Base-by-base conservation (phyloP, 164 flowering plant genomes). In the Sextonia rubra region DNA sequence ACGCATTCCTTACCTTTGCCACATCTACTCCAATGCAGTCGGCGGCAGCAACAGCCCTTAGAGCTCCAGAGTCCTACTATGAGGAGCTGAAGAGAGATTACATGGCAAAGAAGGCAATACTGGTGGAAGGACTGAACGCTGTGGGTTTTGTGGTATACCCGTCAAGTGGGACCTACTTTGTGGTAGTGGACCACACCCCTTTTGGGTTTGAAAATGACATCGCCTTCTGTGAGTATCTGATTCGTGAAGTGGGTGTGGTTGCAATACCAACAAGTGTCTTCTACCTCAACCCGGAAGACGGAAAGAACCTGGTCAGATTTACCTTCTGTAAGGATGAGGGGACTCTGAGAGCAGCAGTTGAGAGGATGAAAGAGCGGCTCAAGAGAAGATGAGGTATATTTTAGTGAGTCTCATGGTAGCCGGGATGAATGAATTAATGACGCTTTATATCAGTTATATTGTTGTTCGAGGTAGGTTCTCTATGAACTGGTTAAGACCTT, bases 241-340 rank as follows among this genome's bases (percentile, higher is more conserved):
- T 95, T 75, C 84, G 85, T 79, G 94, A 93, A 75, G 92, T 95
- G 25, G 99, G 99, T 20, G 99, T 95, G 22, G 98, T 89, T 1
- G 98, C 99, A 0, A 95, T 93, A 30, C 99, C 98, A 0, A 89
- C 99, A 1, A 95, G 99, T 60, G 99, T 88, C 24, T 95, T 95
- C 76, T 95, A 95, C 82, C 77, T 89, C 68, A 84, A 93, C 75
- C 94, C 97, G 0, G 98, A 91, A 76, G 99, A 95, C 0, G 99
- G 99, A 7, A 93, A 93, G 87, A 89, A 93, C 68, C 77, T 95
- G 75, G 99, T 95, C 47, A 87, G 99, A 71, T 95, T 95, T 76
- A 91, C 99, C 49, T 95, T 95, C 83, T 93, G 99, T 87, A 95
- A 95, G 78, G 99, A 95, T 78, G 99, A 93, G 78, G 90, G 66